A percentile compares a stretch with the other conserved stretches of the same genome.
These are phyloP conservation scores for Euptelea pleiosperma DNA, from an alignment of 164 flowering plant genomes.

Conservation along the genomic window DNA sequence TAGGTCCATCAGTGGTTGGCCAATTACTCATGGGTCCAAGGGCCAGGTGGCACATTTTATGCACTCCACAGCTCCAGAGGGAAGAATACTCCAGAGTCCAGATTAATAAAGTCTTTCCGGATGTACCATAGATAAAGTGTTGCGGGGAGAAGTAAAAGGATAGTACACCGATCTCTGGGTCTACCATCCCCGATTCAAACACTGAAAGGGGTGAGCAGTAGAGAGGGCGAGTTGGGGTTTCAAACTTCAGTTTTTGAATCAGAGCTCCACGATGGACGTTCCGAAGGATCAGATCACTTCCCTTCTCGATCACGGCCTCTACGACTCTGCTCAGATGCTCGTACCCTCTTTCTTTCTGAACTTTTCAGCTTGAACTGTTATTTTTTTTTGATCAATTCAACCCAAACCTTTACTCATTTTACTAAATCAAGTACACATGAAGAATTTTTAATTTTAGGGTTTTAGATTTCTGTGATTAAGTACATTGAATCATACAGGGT, in stretches of 20 bases:
- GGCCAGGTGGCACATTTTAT: too few relatives aligned
- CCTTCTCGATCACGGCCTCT: slow-evolving; percentile 78
- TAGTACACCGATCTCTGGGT: neutral
- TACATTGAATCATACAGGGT: slow-evolving; percentile 38
- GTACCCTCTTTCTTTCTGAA: slow-evolving; percentile 29
- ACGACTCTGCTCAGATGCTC: slow-evolving; percentile 68
- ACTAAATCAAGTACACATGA: neutral
- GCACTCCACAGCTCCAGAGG: too few relatives aligned
- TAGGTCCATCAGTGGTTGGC: too few relatives aligned
- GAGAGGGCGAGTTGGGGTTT: neutral
- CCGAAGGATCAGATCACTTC: slow-evolving; percentile 71
- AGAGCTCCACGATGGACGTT: slow-evolving; percentile 45
- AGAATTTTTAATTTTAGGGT: neutral
- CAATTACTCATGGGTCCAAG: too few relatives aligned
- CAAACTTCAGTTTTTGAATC: neutral
- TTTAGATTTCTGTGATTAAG: too few relatives aligned
- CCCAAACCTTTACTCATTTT: neutral
- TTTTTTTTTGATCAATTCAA: slow-evolving; percentile 4
- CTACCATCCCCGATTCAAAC: neutral
- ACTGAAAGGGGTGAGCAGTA: neutral
- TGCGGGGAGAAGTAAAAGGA: too few relatives aligned
- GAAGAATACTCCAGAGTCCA: too few relatives aligned
- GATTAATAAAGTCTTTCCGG: too few relatives aligned
- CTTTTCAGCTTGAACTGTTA: neutral
- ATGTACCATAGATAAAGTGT: too few relatives aligned